Base-by-base conservation (phyloP, 345 rosid species). In the Luvunga scandens region DNA sequence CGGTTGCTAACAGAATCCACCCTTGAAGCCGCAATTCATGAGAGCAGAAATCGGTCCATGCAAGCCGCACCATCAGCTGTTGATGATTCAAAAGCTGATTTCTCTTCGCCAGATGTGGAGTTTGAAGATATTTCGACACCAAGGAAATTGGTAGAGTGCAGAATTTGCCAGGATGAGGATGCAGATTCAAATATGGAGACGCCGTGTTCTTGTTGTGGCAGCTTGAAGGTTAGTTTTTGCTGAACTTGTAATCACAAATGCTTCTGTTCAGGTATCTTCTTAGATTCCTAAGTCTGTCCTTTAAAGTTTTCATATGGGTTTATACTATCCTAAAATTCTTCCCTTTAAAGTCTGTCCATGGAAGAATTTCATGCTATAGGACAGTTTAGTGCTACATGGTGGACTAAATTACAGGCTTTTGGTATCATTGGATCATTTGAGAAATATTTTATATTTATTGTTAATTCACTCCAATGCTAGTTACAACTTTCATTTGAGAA, bases 81-180 rank as follows among this genome's bases (percentile, higher is more conserved):
- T 6, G 84, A 83, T 65, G 92, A 83, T 56, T 50, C 73, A 24
- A 78, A 84, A 77, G 64, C 75, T 38, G 81, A 82, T 4, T 70
- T 50, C 38, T 71, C 87, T 78, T 72, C 73, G 1, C 81, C 76
- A 14, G 76, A 78, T 75, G 60, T 85, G 16, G 90, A 88, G 53
- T 86, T 88, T 24, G 87, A 83, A 62, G 89, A 85, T 60, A 50
- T 87, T 34, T 87, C 82, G 2, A 76, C 85, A 64, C 85, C 82
- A 0, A 61, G 84, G 70, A 85, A 86, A 82, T 76, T 93, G 84
- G 98, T 87, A n/a, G 91, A 92, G 65, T 95, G 99, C 81, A 88
- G 96, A 86, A 95, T 95, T 65, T 95, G 99, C 85, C 99, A 92
- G 78, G 99, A 93, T 50, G 98, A 95, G 34, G 99, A 92, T 76